These are phyloP conservation scores for Combretum micranthum DNA, from an alignment of 345 rosid genomes.

Conservation along the genomic window DNA sequence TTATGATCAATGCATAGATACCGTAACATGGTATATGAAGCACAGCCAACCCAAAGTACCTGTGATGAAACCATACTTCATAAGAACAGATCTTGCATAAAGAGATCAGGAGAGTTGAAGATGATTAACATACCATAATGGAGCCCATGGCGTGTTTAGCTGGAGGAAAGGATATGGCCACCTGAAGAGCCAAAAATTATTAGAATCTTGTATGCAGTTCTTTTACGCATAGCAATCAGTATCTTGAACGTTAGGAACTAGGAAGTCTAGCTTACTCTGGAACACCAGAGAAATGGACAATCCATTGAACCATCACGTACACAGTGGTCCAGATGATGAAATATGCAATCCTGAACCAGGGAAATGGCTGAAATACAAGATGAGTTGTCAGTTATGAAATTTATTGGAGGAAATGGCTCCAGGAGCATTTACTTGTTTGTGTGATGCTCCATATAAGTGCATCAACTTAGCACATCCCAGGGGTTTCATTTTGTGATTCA, in stretches of 20 bases:
- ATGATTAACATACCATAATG: conserved; percentile 47
- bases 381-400: not conserved
- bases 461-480: too few species aligned
- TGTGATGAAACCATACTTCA: conserved; percentile 12
- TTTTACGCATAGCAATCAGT: not conserved
- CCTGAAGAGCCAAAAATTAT: conserved; percentile 27
- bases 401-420: not conserved
- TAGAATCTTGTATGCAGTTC: not conserved
- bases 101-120: not conserved
- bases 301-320: conserved; percentile 79
- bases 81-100: too few species aligned
- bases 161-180: conserved; percentile 93
- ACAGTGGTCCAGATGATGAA: conserved; percentile 74
- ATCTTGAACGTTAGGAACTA: not conserved
- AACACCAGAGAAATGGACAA: conserved; percentile 71
- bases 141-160: conserved; percentile 59
- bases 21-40: conserved; percentile 76
- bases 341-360: conserved; percentile 80
- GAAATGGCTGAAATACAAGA: conserved; percentile 45
- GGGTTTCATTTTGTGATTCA: too few species aligned
- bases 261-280: conserved; percentile 40
- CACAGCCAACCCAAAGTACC: conserved; percentile 58
- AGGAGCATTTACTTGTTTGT: not conserved
- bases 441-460: not conserved
- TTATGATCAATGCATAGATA: conserved; percentile 39